Evolutionary conservation across 2,329 filamentous ascomycete species (phyloP).

Genomic region (Phyllosticta ampelicida): DNA sequence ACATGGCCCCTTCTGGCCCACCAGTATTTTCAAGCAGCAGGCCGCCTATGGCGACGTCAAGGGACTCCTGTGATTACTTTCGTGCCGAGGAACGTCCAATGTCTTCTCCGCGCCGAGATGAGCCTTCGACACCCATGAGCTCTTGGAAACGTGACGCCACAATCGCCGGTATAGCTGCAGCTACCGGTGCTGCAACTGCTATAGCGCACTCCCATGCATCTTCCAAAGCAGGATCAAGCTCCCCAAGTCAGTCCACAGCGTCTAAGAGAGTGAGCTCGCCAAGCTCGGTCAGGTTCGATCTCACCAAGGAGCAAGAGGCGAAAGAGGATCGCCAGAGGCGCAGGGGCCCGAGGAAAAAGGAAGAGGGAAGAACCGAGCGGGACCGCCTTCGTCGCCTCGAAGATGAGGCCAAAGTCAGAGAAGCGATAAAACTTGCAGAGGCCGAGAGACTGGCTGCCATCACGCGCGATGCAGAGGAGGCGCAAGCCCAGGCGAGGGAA

Average conservation of each 20-base stretch:
- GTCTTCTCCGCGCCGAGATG: slow-evolving; percentile 29
- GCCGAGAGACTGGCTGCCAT: slow-evolving; percentile 14
- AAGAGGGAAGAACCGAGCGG: slow-evolving; percentile 14
- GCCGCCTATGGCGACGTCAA: slow-evolving; percentile 12
- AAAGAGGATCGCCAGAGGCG: slow-evolving; percentile 33
- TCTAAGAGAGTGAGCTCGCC: slow-evolving; percentile 18
- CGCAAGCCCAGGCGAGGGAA: slow-evolving; percentile 14
- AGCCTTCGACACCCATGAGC: slow-evolving; percentile 37
- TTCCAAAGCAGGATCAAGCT: slow-evolving; percentile 3
- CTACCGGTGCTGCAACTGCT: slow-evolving; percentile 28
- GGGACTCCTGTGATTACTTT: neutral
- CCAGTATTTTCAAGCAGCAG: slow-evolving; percentile 26
- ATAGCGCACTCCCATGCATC: neutral
- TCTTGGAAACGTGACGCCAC: slow-evolving; percentile 32
- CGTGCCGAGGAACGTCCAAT: slow-evolving; percentile 14
- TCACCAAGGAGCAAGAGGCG: slow-evolving; percentile 46
- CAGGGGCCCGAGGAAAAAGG: slow-evolving; percentile 20
- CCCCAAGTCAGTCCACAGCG: neutral
- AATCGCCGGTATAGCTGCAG: slow-evolving; percentile 32
- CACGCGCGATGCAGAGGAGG: slow-evolving; percentile 15
- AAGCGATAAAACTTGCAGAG: slow-evolving; percentile 13
- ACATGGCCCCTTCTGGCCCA: slow-evolving; percentile 31
- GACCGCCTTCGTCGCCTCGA: slow-evolving; percentile 10
- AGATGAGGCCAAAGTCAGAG: slow-evolving; percentile 17
- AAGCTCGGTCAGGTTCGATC: slow-evolving; percentile 45